Evolutionary conservation across 1,284 basidiomycete genomes (phyloP).

Genomic region (Heliocybe sulcata): DNA sequence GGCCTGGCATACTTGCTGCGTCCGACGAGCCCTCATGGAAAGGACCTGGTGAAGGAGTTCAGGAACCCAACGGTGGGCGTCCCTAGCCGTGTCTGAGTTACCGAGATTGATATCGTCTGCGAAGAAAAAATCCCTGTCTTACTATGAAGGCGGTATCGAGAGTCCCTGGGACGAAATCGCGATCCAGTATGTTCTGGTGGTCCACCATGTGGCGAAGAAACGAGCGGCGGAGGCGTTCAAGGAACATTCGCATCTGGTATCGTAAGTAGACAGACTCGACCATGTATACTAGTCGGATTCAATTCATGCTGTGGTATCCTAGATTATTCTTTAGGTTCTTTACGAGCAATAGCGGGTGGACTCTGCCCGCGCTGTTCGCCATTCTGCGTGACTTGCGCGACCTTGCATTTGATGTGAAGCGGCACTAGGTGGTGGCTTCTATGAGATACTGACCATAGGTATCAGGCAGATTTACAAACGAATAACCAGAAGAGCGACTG

Average conservation of each 20-base stretch:
- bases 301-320: not conserved
- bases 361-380: constrained; percentile 72
- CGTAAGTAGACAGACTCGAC: constrained; percentile 32
- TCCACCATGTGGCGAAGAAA: constrained; percentile 58
- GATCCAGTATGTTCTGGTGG: constrained; percentile 70
- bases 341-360: constrained; percentile 74
- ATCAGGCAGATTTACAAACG: constrained; percentile 67
- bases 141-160: constrained; percentile 58
- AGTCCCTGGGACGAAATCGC: constrained; percentile 79
- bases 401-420: constrained; percentile 64
- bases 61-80: constrained; percentile 54
- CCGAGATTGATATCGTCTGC: not conserved
- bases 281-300: constrained; percentile 13
- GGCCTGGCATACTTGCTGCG: constrained; percentile 66
- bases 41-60: constrained; percentile 65
- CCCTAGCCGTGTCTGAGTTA: not conserved
- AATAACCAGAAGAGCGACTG: constrained; percentile 58
- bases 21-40: constrained; percentile 66
- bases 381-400: constrained; percentile 75
- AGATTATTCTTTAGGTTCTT: constrained; percentile 77
- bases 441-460: not conserved
- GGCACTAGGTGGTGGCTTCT: constrained; percentile 3
- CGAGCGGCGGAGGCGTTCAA: constrained; percentile 67
- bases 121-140: constrained; percentile 42
- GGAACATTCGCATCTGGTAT: constrained; percentile 60